Evolutionary conservation across 768 basidiomycete genomes (phyloP), one percentile per base, ranked within the genome.

Genomic region (Kwoniella sp.): DNA sequence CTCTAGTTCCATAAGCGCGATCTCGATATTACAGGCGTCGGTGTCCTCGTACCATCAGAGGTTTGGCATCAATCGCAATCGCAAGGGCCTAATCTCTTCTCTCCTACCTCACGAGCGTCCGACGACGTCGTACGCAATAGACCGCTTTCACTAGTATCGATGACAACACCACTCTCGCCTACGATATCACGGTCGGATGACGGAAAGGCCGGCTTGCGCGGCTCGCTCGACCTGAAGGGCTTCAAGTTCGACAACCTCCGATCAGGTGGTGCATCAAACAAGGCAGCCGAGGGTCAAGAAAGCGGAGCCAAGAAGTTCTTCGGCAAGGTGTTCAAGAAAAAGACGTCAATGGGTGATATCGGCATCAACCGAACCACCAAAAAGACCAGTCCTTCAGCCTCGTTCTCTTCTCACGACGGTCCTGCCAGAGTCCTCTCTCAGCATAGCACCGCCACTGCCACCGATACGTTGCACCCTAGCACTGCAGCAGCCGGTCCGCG

Each of bases 321-420:
- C 65, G 78, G 78, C n/a, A 76, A 74, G 56, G 66, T 79, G 28
- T 79, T 79, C 69, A 77, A 73, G 71, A 77, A 75, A 63, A 76
- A 75, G 45, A 63, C 51, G 12, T 13, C 57, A 0, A 34, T 38
- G n/a, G 65, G 50, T 17, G 62, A 65, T 38, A 20, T 41, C 12
- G 34, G 34, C 17, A 17, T 25, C 20, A 22, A 31, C 17, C 26
- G 13, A 20, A 20, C 8, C 7, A 20, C 8, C 7, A 58, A 38
- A 29, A 65, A 65, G 25, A 58, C 63, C 28, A 63, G 66, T 50
- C 61, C 66, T 1, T 63, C 61, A n/a, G 66, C 61, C 15, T 68
- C 66, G 4, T 68, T 65, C 57, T 57, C 54, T 25, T 65, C 63
- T 1, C 28, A 20, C 57, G 56, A 56, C 22, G 26, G 38, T 23